These are phyloP conservation scores for Suillus brevipes DNA, from an alignment of 768 basidiomycete genomes.

Conservation along the genomic window DNA sequence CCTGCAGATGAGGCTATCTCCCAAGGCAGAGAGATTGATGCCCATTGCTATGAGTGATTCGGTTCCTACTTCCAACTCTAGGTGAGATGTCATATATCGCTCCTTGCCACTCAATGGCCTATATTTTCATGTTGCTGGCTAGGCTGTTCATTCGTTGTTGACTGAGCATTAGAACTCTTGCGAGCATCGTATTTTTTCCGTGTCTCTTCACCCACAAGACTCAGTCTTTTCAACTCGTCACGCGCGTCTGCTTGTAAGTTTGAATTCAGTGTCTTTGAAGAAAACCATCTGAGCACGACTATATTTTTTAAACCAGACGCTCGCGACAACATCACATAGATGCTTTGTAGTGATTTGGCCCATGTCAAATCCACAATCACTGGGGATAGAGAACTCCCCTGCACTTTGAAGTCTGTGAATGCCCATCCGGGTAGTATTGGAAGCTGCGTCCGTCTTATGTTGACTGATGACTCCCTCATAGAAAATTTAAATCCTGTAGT, in stretches of 20 bases:
- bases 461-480: neutral
- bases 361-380: neutral
- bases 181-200: no score
- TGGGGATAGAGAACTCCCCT: neutral
- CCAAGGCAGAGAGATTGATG: no score
- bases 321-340: neutral
- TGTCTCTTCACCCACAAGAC: no score
- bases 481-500: neutral
- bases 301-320: rapidly evolving
- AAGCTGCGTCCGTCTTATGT: neutral
- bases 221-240: neutral
- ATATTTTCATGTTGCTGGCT: no score
- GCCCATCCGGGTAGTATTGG: neutral
- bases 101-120: no score
- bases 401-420: neutral
- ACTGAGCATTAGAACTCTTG: no score
- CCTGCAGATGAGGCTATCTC: no score
- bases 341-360: neutral
- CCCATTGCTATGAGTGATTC: no score
- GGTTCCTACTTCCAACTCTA: no score
- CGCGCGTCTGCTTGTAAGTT: neutral
- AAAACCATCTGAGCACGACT: neutral
- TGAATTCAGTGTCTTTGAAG: neutral
- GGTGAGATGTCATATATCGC: no score
- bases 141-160: no score